Evolutionary conservation across 164 flowering plant species (phyloP).

Genomic region (Sextonia rubra): DNA sequence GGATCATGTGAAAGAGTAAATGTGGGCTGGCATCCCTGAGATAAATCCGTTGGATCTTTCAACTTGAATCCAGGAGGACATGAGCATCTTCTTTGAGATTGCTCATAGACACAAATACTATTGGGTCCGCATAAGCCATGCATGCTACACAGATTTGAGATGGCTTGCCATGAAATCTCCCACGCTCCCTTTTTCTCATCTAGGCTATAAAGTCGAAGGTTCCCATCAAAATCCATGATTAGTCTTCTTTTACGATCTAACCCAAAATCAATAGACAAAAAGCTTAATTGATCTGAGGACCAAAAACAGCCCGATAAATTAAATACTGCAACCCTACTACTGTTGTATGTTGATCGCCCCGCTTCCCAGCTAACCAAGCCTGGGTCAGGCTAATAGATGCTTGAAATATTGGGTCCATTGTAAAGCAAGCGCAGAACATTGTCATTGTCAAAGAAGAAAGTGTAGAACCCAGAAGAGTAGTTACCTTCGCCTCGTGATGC

Average conservation of each 20-base stretch:
- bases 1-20: background rate
- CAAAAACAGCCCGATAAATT: conserved; percentile 11
- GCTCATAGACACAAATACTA: background rate
- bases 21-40: conserved; percentile 24
- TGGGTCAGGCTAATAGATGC: conserved; percentile 31
- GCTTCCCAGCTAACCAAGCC: background rate
- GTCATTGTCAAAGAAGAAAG: conserved; percentile 31
- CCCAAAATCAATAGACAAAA: conserved; percentile 13
- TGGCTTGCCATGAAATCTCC: conserved; percentile 13
- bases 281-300: conserved; percentile 1
- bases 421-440: conserved; percentile 31
- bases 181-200: conserved; percentile 7
- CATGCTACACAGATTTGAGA: background rate
- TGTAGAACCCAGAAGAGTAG: conserved; percentile 33
- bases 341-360: conserved; percentile 12
- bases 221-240: conserved; percentile 18
- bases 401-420: conserved; percentile 18
- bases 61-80: conserved; percentile 3
- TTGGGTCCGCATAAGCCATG: conserved; percentile 15
- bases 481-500: conserved; percentile 24
- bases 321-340: conserved; percentile 9
- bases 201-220: conserved; percentile 17
- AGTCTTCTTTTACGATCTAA: conserved; percentile 9
- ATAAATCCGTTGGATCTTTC: conserved; percentile 18
- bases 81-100: conserved; percentile 6